Evolutionary conservation across 2,329 filamentous ascomycete genomes (phyloP).

Genomic region (Aspergillus amoenus): DNA sequence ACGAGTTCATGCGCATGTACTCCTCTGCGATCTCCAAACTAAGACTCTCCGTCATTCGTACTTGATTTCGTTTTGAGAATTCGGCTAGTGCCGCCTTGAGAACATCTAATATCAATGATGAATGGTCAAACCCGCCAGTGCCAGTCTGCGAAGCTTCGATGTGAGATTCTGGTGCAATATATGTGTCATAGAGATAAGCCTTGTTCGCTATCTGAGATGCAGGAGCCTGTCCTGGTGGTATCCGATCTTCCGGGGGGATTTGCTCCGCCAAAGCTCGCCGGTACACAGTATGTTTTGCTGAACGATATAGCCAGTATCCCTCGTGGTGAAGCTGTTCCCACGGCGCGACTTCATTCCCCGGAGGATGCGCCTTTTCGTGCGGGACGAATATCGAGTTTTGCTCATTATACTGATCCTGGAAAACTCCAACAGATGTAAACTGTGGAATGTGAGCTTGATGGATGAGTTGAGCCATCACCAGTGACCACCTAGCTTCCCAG

Average conservation of each 20-base stretch:
- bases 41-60: slow-evolving; percentile 55
- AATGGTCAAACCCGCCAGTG: slow-evolving; percentile 51
- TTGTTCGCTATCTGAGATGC: slow-evolving; percentile 56
- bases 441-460: slow-evolving; percentile 51
- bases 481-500: slow-evolving; percentile 78
- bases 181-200: slow-evolving; percentile 58
- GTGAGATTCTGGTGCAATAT: slow-evolving; percentile 60
- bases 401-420: slow-evolving; percentile 22
- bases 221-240: slow-evolving; percentile 55
- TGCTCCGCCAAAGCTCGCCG: slow-evolving; percentile 54
- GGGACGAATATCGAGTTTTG: slow-evolving; percentile 44
- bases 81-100: slow-evolving; percentile 50
- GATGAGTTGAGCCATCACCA: slow-evolving; percentile 61
- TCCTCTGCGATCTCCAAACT: slow-evolving; percentile 57
- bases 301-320: slow-evolving; percentile 60
- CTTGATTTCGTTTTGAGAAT: slow-evolving; percentile 54
- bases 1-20: slow-evolving; percentile 50
- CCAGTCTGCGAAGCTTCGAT: slow-evolving; percentile 51
- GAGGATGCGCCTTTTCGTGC: slow-evolving; percentile 52
- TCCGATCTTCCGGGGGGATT: slow-evolving; percentile 60
- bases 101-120: slow-evolving; percentile 49
- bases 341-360: slow-evolving; percentile 52
- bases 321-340: slow-evolving; percentile 62
- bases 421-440: slow-evolving; percentile 37
- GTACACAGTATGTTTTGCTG: slow-evolving; percentile 52